Conservation (phyloP, 139 green algal species). For the Tetraselmis chui region DNA sequence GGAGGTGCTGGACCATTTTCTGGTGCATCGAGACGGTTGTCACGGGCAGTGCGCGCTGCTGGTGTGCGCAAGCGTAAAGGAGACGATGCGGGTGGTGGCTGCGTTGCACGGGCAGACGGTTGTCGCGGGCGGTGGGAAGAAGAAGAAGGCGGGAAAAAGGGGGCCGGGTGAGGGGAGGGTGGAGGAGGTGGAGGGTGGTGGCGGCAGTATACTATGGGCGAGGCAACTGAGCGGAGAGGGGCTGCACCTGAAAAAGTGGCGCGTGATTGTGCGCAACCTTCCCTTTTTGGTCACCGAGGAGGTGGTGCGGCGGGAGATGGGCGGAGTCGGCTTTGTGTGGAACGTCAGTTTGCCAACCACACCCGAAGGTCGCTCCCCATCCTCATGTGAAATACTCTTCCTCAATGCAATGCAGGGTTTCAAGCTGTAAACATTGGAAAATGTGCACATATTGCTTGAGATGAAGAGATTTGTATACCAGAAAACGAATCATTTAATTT, state of each 20-base stretch:
- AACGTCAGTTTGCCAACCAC: conserved; percentile 56
- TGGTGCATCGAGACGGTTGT: conserved; percentile 75
- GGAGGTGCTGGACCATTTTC: conserved; percentile 26
- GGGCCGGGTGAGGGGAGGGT: neutral
- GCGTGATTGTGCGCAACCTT: conserved; percentile 88
- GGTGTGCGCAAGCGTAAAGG: conserved; percentile 33
- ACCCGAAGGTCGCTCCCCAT: conserved; percentile 28
- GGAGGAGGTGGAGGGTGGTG: neutral
- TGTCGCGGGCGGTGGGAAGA: conserved; percentile 6
- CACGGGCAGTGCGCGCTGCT: conserved; percentile 35
- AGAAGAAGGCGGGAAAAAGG: neutral
- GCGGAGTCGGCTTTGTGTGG: conserved; percentile 62
- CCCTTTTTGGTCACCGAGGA: conserved; percentile 69
- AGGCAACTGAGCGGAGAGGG: conserved; percentile 74
- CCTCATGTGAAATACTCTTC: too few species aligned
- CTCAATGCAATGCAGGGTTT: too few species aligned
- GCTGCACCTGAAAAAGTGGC: conserved; percentile 75
- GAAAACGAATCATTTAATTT: too few species aligned
- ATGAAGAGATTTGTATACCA: too few species aligned
- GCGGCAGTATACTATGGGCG: conserved; percentile 25
- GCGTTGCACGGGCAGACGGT: conserved; percentile 52
- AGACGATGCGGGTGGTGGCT: conserved; percentile 59
- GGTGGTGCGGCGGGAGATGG: conserved; percentile 34
- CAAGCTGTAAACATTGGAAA: too few species aligned
- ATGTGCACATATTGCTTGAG: too few species aligned